Evolutionary conservation across 1,139 yeast genomes (phyloP).

Genomic region (Suhomyces bokatorum): DNA sequence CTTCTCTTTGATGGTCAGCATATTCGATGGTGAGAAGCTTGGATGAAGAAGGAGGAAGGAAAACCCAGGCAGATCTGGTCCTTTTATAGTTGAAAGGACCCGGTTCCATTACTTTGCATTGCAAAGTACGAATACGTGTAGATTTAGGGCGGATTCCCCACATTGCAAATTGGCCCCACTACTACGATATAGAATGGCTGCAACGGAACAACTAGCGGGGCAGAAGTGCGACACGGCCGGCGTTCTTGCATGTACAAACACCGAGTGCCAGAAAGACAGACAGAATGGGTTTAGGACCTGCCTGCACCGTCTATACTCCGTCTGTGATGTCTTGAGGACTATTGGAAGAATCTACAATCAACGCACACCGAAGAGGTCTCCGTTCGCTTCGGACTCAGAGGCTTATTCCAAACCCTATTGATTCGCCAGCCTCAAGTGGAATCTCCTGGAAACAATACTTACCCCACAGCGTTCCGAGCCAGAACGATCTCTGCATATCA

Average conservation of each 20-base stretch:
- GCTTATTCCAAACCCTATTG: too few relatives aligned
- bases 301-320: too few relatives aligned
- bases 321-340: too few relatives aligned
- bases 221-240: neutral
- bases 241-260: too few relatives aligned
- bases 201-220: conserved; percentile 2
- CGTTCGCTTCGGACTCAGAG: too few relatives aligned
- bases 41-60: neutral
- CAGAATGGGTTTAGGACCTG: too few relatives aligned
- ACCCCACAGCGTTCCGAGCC: neutral
- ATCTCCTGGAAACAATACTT: neutral
- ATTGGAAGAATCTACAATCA: too few relatives aligned
- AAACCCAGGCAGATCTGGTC: neutral
- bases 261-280: too few relatives aligned
- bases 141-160: neutral
- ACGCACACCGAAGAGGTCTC: too few relatives aligned
- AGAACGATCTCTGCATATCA: neutral
- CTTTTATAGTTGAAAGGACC: neutral
- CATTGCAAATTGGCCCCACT: neutral
- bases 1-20: conserved; percentile 5
- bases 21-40: neutral
- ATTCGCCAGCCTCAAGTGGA: neutral
- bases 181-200: conserved; percentile 1
- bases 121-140: neutral
- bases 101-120: too few relatives aligned